A percentile compares a stretch with the other conserved stretches of the same genome.
phyloP scores from a whole-genome alignment of 1,284 basidiomycete genomes.

The Tilletiopsis washingtonensis region DNA sequence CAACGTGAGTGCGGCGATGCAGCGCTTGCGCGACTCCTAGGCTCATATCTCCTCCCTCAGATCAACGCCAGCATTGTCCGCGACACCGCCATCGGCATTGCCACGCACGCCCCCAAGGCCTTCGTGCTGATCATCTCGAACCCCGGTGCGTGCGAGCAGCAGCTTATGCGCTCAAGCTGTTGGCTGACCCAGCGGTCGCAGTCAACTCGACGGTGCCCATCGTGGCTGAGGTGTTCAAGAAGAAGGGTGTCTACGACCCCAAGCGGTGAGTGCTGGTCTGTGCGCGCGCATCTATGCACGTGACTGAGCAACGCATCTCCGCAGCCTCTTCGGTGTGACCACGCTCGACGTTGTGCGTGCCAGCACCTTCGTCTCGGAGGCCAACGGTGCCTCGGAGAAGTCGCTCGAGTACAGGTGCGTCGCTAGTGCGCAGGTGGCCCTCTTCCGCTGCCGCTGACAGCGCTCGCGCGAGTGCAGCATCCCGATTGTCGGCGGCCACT shows the following conservation, averaged over 20 bases:
- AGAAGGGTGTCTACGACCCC: slow-evolving; percentile 80
- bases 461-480: slow-evolving; percentile 54
- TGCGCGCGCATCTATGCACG: slow-evolving; percentile 2
- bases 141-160: too few relatives aligned
- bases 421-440: not conserved
- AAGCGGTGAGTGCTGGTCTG: slow-evolving; percentile 59
- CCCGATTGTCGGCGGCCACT: slow-evolving; percentile 92
- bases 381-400: slow-evolving; percentile 60
- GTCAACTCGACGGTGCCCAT: slow-evolving; percentile 95
- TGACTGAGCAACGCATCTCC: not conserved
- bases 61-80: slow-evolving; percentile 97
- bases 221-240: slow-evolving; percentile 89
- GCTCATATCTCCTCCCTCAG: slow-evolving; percentile 49
- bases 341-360: slow-evolving; percentile 96
- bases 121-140: slow-evolving; percentile 94
- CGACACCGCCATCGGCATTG: slow-evolving; percentile 82
- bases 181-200: too few relatives aligned
- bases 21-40: not conserved
- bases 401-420: slow-evolving; percentile 43
- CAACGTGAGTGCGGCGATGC: slow-evolving; percentile 59
- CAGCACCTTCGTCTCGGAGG: slow-evolving; percentile 84
- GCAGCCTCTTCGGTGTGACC: slow-evolving; percentile 89
- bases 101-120: slow-evolving; percentile 77
- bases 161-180: too few relatives aligned
- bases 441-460: not conserved